These are phyloP conservation scores for Phytophthora capsici DNA, from an alignment of 352 stramenopile species.

Conservation along the genomic window DNA sequence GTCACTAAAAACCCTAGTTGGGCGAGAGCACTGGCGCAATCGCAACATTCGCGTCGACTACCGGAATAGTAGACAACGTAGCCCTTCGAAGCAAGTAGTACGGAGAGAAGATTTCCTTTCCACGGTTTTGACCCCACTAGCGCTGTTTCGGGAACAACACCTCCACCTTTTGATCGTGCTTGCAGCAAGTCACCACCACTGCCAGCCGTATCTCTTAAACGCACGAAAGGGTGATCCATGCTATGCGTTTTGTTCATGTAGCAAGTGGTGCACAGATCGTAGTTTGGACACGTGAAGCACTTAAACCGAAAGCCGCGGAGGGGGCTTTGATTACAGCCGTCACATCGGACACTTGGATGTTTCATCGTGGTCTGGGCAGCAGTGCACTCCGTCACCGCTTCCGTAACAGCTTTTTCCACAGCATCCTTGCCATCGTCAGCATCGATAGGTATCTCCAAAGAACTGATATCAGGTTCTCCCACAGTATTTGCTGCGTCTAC, in stretches of 20 bases:
- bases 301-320: conserved; percentile 78
- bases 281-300: conserved; percentile 78
- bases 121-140: conserved; percentile 70
- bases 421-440: conserved; percentile 27
- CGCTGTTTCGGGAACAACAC: conserved; percentile 53
- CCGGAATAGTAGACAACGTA: conserved; percentile 57
- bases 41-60: conserved; percentile 42
- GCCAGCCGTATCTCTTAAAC: conserved; percentile 50
- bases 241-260: conserved; percentile 72
- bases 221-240: conserved; percentile 73
- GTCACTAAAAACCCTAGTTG: conserved; percentile 51
- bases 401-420: conserved; percentile 29
- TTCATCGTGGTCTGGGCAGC: conserved; percentile 41
- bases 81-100: conserved; percentile 52
- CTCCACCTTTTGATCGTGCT: conserved; percentile 60
- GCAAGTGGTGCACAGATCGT: conserved; percentile 73
- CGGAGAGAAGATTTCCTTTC: conserved; percentile 63
- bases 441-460: conserved; percentile 37
- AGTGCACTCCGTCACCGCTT: conserved; percentile 35
- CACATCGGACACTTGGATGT: conserved; percentile 77
- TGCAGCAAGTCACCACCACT: conserved; percentile 67
- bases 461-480: conserved; percentile 48
- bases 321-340: conserved; percentile 78
- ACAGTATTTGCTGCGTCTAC: conserved; percentile 47
- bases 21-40: conserved; percentile 44